Conservation (phyloP, 2,329 filamentous ascomycete species). For the Xylariaceae sp. region DNA sequence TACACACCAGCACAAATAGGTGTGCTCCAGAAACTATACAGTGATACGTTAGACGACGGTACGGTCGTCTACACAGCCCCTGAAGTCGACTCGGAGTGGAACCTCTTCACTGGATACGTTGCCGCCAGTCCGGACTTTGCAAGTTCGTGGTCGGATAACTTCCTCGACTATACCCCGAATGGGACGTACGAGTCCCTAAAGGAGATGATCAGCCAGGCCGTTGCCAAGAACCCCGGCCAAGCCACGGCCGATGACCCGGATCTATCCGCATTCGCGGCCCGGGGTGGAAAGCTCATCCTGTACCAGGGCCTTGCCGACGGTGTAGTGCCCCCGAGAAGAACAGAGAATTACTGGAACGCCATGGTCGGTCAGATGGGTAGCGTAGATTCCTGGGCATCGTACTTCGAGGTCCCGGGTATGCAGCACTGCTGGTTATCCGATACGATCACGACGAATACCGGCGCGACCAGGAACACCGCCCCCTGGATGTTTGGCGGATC, state of each 20-base stretch:
- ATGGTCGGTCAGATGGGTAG: slow-evolving; percentile 35
- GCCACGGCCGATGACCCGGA: slow-evolving; percentile 21
- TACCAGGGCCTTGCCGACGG: slow-evolving; percentile 40
- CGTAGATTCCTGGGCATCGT: slow-evolving; percentile 28
- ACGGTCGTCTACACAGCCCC: slow-evolving; percentile 13
- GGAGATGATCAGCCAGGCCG: slow-evolving; percentile 28
- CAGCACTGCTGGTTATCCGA: slow-evolving; percentile 34
- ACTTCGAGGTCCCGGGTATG: slow-evolving; percentile 46
- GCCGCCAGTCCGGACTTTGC: slow-evolving; percentile 6
- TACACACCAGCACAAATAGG: slow-evolving; percentile 38
- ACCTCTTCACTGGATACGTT: slow-evolving; percentile 5
- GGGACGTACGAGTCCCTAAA: slow-evolving; percentile 29
- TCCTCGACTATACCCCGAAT: slow-evolving; percentile 25
- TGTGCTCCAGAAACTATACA: slow-evolving; percentile 37
- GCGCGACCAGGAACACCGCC: slow-evolving; percentile 26
- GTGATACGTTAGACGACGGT: slow-evolving; percentile 2
- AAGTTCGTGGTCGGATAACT: slow-evolving; percentile 37
- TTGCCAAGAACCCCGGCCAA: slow-evolving; percentile 5
- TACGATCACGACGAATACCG: slow-evolving; percentile 1
- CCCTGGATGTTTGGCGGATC: slow-evolving; percentile 18
- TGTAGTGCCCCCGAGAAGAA: slow-evolving; percentile 38
- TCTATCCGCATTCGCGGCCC: slow-evolving; percentile 30
- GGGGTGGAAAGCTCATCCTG: slow-evolving; percentile 39
- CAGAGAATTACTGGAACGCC: slow-evolving; percentile 40
- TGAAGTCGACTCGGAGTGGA: slow-evolving; percentile 18